phyloP scores from a whole-genome alignment of 2,329 filamentous ascomycete genomes.

The Claviceps fusiformis region DNA sequence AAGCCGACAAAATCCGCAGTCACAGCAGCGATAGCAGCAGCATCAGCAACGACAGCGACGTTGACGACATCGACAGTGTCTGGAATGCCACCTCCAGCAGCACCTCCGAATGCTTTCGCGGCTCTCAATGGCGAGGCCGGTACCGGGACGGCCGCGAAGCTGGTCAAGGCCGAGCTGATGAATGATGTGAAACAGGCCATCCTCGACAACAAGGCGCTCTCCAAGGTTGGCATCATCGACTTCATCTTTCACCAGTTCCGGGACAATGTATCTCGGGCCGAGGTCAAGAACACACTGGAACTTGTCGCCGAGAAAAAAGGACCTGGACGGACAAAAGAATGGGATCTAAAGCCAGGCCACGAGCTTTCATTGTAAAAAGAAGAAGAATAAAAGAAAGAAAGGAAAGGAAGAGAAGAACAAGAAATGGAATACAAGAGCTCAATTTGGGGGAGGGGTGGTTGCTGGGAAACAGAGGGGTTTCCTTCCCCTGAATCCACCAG shows the following conservation, averaged over 20 bases:
- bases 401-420: not conserved
- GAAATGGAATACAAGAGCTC: not conserved
- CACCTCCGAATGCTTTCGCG: slow-evolving; percentile 23
- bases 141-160: slow-evolving; percentile 11
- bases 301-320: slow-evolving; percentile 27
- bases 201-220: slow-evolving; percentile 24
- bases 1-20: slow-evolving; percentile 9
- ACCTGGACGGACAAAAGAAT: slow-evolving; percentile 22
- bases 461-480: not conserved
- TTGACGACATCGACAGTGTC: slow-evolving; percentile 6
- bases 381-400: not conserved
- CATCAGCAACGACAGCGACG: slow-evolving; percentile 7
- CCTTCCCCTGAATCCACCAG: no score
- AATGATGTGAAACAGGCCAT: slow-evolving; percentile 29
- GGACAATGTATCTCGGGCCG: slow-evolving; percentile 21
- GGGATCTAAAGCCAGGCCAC: slow-evolving; percentile 26
- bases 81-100: slow-evolving; percentile 21
- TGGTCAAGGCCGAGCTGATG: slow-evolving; percentile 26
- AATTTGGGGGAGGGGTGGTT: not conserved
- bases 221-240: slow-evolving; percentile 28
- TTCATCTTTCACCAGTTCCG: slow-evolving; percentile 26
- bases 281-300: slow-evolving; percentile 30
- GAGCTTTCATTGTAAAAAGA: slow-evolving; percentile 16
- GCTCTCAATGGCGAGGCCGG: slow-evolving; percentile 14
- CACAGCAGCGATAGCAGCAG: not conserved